Evolutionary conservation across 208 protist genomes (phyloP), one percentile per base, ranked within the genome.

Genomic region (Crithidia thermophila): DNA sequence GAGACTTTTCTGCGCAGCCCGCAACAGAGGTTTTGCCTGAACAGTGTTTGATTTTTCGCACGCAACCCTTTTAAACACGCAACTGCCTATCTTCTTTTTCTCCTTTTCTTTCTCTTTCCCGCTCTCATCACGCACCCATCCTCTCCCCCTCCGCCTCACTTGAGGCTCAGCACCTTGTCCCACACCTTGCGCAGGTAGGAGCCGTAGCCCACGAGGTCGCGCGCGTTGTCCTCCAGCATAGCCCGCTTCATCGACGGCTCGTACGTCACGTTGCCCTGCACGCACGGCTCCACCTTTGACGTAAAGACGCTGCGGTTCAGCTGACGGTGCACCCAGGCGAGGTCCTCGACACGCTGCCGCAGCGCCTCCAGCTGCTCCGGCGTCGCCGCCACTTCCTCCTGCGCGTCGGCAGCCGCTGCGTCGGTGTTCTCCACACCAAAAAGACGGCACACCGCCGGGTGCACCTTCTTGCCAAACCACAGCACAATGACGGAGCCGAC

Each of bases 161-260:
- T 73, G 8, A n/a, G 36, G 37, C 21, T 63, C 14, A 39, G 68
- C 34, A 85, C 70, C 64, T 77, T 77, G 47, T 91, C 76, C 75
- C 80, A 89, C 18, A 90, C 37, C 28, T 77, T 82, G 28, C 78
- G 72, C 55, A 93, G 52, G 65, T 87, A 94, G 11, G 61, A 58
- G n/a, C 78, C 74, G 67, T 94, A 94, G 36, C 77, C 85, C 10
- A 82, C 65, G 8, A 93, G 45, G 43, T 67, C 55, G 23, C 73
- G 76, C 57, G 79, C 66, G 27, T 86, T 85, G 61, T 91, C 85
- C 72, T 94, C 89, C 42, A 67, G 77, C 84, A 94, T 91, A 28
- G 66, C 77, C 4, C 84, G 78, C 40, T 82, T 82, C 56, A 94
- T 83, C 13, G 68, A 65, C 0, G 86, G 75, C 61, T 92, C 86